A percentile compares a stretch with the other conserved stretches of the same genome.
phyloP scores from a whole-genome alignment of 768 basidiomycete species.

The Termitomyces sp. region DNA sequence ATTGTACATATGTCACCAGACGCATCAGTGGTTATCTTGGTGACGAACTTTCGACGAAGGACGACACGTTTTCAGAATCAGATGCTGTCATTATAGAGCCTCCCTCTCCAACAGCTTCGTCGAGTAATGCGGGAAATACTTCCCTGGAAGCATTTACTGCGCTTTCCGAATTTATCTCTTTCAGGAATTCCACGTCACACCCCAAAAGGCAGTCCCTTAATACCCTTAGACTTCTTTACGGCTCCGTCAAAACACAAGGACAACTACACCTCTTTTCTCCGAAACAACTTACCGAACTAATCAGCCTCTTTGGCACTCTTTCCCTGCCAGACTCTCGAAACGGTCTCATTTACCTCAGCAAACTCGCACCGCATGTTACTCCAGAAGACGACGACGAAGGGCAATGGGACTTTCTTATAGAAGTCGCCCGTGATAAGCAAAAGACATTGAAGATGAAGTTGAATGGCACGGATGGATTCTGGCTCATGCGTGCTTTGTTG shows the following conservation, averaged over 20 bases:
- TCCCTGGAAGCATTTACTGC: slow-evolving; percentile 10
- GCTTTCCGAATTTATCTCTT: slow-evolving; percentile 18
- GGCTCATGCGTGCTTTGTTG: slow-evolving; percentile 50
- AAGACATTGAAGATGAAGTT: slow-evolving; percentile 22
- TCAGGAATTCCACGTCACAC: slow-evolving; percentile 10
- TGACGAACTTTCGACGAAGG: not conserved
- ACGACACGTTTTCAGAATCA: not conserved
- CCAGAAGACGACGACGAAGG: slow-evolving; percentile 13
- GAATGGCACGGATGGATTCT: slow-evolving; percentile 48
- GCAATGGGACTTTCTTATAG: slow-evolving; percentile 46
- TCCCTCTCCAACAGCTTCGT: not conserved
- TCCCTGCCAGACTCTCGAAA: slow-evolving; percentile 26
- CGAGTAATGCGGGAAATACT: not conserved
- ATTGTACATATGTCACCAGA: slow-evolving; percentile 2
- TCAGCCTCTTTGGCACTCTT: slow-evolving; percentile 45
- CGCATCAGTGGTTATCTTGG: not conserved
- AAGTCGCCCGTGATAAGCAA: slow-evolving; percentile 40
- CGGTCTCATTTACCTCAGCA: slow-evolving; percentile 23
- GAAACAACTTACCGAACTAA: slow-evolving; percentile 33
- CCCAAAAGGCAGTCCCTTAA: slow-evolving; percentile 22
- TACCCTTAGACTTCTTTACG: slow-evolving; percentile 33
- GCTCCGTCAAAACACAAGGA: slow-evolving; percentile 23
- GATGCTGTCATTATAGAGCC: not conserved
- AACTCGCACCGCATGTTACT: slow-evolving; percentile 22
- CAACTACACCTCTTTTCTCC: slow-evolving; percentile 28